Evolutionary conservation across 106 monocot genomes (phyloP).

Genomic region (Allium cepa): DNA sequence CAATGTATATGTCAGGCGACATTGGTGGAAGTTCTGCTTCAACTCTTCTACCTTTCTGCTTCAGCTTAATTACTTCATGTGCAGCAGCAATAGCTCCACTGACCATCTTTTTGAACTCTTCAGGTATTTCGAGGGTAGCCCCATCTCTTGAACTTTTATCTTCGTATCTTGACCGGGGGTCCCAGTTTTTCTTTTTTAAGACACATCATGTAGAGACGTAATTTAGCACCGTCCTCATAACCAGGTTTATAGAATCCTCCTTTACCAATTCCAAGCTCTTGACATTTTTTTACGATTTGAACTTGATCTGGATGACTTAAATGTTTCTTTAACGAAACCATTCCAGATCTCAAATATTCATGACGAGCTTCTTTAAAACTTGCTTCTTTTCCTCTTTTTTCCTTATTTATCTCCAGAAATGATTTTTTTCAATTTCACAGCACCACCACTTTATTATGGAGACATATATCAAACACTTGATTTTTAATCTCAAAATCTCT

Average conservation of each 20-base stretch:
- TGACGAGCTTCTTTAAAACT: too few relatives aligned
- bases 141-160: conserved; percentile 31
- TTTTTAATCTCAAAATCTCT: too few relatives aligned
- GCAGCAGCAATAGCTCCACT: conserved; percentile 30
- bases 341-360: too few relatives aligned
- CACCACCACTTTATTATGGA: too few relatives aligned
- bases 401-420: too few relatives aligned
- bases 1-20: conserved; percentile 58
- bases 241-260: conserved; percentile 71
- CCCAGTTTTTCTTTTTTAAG: conserved; percentile 77
- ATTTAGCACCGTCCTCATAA: conserved; percentile 48
- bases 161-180: conserved; percentile 50
- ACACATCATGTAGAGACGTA: conserved; percentile 69
- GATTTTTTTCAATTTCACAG: too few relatives aligned
- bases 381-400: too few relatives aligned
- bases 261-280: conserved; percentile 33
- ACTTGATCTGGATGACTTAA: too few relatives aligned
- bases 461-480: too few relatives aligned
- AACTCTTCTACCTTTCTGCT: background rate
- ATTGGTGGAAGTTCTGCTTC: conserved; percentile 38
- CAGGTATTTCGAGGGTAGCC: conserved; percentile 43
- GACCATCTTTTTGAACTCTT: conserved; percentile 30
- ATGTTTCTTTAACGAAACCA: too few relatives aligned
- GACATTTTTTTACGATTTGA: conserved; percentile 33
- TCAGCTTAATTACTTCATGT: conserved; percentile 14